Base-by-base conservation (phyloP, 192 early-diverging fungal genomes). In the Chytriomyces hyalinus region DNA sequence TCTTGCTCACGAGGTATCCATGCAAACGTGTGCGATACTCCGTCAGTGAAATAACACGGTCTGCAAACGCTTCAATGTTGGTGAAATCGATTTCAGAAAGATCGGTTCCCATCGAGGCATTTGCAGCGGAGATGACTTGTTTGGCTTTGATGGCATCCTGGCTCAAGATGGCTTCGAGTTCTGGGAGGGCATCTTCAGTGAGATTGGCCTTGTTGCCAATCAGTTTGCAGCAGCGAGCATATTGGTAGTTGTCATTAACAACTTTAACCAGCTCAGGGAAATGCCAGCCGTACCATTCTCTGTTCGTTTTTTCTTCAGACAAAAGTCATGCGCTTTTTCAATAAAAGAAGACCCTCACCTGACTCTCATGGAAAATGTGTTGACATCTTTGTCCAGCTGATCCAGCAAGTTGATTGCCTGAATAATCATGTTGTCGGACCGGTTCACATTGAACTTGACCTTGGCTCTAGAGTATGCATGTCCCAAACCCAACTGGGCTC, bases 241-340 rank as follows among this genome's bases (percentile, higher is more conserved):
- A 99, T 78, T 91, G 88, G 81, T 89, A 90, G 83, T 97, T 97
- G 88, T 99, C 97, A 75, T 85, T 87, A 75, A 97, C 91, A 79
- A 99, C 95, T 87, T 97, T 97, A 81, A 95, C 91, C 63, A 99
- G 84, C 88, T 99, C 97, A 46, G 98, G 98, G 89, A 99, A 99
- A 81, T 99, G 98, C 97, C 97, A 99, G 71, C 93, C 93, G 86
- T 99, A 99, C 98, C 98, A 99, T 87, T 99, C 98, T 77, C 95
- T 94, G 65, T 26, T 60, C 6, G 63, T 62, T n/a, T 61, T 6
- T 53, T 26, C 17, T 43, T 36, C 36, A 36, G 36, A 26, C 36
- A 36, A 36, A 36, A 36, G 36, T 36, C 36, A 2, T 3, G 36
- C 36, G 1, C 36, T 2, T 36, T 36, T 36, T 26, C 36, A 36